Percentiles rank a stretch among this genome's conserved stretches.
phyloP scores from a whole-genome alignment of 2,329 filamentous ascomycete genomes.

The Calonectria hawksworthii region DNA sequence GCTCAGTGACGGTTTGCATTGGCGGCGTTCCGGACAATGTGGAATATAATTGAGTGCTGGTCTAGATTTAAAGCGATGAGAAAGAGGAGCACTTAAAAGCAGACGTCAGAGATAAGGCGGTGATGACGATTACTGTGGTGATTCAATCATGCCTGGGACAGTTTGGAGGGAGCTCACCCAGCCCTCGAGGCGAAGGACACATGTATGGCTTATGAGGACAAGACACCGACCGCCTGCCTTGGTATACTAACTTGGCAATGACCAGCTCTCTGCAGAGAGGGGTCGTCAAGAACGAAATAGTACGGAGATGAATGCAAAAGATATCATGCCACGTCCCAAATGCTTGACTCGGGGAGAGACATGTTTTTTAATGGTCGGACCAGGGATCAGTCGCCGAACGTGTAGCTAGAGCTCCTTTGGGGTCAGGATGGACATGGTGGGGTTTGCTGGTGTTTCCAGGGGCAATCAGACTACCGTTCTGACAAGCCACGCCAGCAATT shows the following conservation, averaged over 20 bases:
- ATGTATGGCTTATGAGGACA: conserved; percentile 1
- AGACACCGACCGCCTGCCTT: conserved; percentile 8
- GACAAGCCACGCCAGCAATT: conserved; percentile 13
- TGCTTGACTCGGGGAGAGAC: background rate
- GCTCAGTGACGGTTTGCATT: conserved; percentile 56
- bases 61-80: conserved; percentile 52
- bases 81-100: conserved; percentile 48
- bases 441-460: background rate
- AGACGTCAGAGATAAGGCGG: conserved; percentile 38
- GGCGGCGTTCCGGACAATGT: conserved; percentile 58
- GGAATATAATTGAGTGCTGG: conserved; percentile 55
- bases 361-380: background rate
- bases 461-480: conserved; percentile 16
- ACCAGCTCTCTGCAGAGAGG: background rate
- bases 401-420: background rate
- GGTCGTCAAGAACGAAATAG: conserved; percentile 11
- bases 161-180: conserved; percentile 24
- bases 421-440: background rate
- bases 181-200: conserved; percentile 22
- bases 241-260: conserved; percentile 16
- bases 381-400: background rate
- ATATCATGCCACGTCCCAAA: conserved; percentile 4
- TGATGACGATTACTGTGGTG: conserved; percentile 29
- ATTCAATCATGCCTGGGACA: conserved; percentile 6
- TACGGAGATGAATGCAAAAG: conserved; percentile 23